Base-by-base conservation (phyloP, 75 land plant genomes). In the Pseudotsuga menziesii region DNA sequence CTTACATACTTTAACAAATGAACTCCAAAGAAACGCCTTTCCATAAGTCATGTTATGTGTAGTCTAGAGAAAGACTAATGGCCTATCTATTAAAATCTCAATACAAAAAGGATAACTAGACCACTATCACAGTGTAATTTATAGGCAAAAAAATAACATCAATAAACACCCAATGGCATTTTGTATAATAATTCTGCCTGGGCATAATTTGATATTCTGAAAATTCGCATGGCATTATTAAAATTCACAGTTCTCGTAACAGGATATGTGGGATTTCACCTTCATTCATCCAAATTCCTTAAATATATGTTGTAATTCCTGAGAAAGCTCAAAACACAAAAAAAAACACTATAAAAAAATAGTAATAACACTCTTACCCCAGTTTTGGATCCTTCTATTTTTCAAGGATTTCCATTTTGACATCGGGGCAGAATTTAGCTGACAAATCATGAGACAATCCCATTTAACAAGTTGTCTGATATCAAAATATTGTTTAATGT, bases 331-430 rank as follows among this genome's bases (percentile, higher is more conserved):
- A 32, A 35, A 25, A 13, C 0, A 1, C n/a, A n/a, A n/a, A n/a
- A n/a, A n/a, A 32, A 16, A 64, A 12, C 9, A 7, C 36, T 22
- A n/a, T n/a, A n/a, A 2, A 27, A 15, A 69, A n/a, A 25, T 2
- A 72, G 70, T 32, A 66, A 54, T 27, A 35, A 54, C 48, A 22
- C n/a, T 20, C 41, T 63, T 80, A 96, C 99, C 99, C 99, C 99
- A 96, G 74, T 96, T 93, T 77, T 96, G 99, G 16, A 96, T 78
- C 78, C 97, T 84, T 72, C 99, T 81, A 59, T 94, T 94, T 82
- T 85, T 94, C 80, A 96, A 77, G 29, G 87, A 73, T 76, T 94
- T 96, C 99, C 99, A 96, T 79, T 90, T 96, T 48, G 97, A 81
- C 35, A 82, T 75, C 7, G 99, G 92, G 17, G 86, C 92, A 66